A percentile compares a stretch with the other conserved stretches of the same genome.
These are phyloP conservation scores for Penstemon barbatus DNA, from an alignment of 257 asterid genomes.

Conservation along the genomic window DNA sequence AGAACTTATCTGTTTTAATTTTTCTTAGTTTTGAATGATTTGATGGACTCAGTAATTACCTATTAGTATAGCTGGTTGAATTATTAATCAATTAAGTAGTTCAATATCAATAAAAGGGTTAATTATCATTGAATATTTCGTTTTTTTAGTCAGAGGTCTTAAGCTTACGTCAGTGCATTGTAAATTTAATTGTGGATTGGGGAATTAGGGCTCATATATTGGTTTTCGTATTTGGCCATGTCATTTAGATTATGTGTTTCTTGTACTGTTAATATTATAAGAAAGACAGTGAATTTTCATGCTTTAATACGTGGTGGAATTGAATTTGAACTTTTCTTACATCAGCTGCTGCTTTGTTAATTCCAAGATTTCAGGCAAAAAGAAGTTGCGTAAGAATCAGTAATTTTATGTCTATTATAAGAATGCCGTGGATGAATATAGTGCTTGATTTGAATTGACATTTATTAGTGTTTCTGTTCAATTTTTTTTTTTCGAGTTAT, in stretches of 20 bases:
- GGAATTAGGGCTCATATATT: conserved; percentile 20
- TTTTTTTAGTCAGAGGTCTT: neutral
- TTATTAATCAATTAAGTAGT: neutral
- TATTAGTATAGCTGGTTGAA: neutral
- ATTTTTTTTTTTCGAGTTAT: neutral
- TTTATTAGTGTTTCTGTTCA: too few relatives aligned
- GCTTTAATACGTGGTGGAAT: neutral
- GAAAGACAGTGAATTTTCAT: neutral
- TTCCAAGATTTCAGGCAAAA: too few relatives aligned
- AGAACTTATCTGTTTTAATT: neutral
- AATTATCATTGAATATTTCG: neutral
- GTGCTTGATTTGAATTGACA: too few relatives aligned
- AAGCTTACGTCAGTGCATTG: neutral
- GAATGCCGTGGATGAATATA: too few relatives aligned
- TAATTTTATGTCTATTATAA: too few relatives aligned
- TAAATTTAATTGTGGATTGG: conserved; percentile 1
- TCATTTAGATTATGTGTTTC: too few relatives aligned
- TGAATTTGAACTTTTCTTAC: neutral
- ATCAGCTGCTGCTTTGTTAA: too few relatives aligned
- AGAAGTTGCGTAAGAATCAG: too few relatives aligned
- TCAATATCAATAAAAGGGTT: neutral
- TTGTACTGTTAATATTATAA: neutral
- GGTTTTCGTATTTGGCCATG: neutral
- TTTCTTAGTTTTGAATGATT: neutral
- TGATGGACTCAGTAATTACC: neutral